Conservation (phyloP, 2,329 filamentous ascomycete genomes). For the Microsporum audouinii region DNA sequence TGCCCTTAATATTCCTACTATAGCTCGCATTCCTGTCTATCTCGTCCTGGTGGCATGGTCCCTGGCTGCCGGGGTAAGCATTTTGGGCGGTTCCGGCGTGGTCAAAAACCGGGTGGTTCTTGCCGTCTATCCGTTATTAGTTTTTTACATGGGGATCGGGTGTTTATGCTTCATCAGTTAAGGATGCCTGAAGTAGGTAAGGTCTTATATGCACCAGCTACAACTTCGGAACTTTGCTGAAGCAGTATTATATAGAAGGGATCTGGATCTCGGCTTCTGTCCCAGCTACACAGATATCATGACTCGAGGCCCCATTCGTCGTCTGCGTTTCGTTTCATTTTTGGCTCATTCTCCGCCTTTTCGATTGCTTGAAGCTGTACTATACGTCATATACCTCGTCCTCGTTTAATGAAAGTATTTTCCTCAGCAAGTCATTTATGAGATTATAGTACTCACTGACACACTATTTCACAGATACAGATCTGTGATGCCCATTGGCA, state of each 20-base stretch:
- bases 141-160: slow-evolving; percentile 87
- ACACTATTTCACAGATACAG: no score
- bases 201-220: background rate
- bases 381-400: background rate
- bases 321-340: background rate
- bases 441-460: background rate
- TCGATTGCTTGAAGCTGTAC: background rate
- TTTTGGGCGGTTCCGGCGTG: slow-evolving; percentile 87
- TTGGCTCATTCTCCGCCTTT: background rate
- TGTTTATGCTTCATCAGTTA: slow-evolving; percentile 96
- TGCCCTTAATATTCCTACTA: slow-evolving; percentile 64
- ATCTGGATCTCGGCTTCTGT: background rate
- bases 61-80: slow-evolving; percentile 87
- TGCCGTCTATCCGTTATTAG: slow-evolving; percentile 86
- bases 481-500: no score
- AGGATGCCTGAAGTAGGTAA: background rate
- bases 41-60: slow-evolving; percentile 83
- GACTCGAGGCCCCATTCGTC: background rate
- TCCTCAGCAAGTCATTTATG: background rate
- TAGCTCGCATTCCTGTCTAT: slow-evolving; percentile 83
- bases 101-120: slow-evolving; percentile 88
- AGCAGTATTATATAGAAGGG: background rate
- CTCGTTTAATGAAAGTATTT: background rate
- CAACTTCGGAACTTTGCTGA: background rate
- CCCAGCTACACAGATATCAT: background rate